These are phyloP conservation scores for Rhizopogon hawkerae DNA, from an alignment of 1,284 basidiomycete species.

Conservation along the genomic window DNA sequence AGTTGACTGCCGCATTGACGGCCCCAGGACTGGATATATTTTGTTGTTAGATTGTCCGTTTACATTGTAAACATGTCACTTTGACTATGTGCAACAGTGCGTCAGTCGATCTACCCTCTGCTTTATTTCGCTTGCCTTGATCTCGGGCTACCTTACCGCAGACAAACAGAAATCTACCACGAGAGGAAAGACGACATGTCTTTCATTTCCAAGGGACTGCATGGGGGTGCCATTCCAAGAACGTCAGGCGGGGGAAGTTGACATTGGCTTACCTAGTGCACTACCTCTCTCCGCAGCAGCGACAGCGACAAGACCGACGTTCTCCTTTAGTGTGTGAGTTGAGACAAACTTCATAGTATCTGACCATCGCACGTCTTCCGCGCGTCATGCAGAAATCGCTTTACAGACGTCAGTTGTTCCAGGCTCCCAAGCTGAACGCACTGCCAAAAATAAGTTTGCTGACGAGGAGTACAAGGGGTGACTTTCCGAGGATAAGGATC, in stretches of 20 bases:
- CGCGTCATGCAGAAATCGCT: constrained; percentile 6
- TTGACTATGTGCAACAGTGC: constrained; percentile 19
- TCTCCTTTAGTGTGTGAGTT: constrained; percentile 42
- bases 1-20: constrained; percentile 63
- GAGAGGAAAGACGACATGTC: too few relatives aligned
- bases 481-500: constrained; percentile 6
- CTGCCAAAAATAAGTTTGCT: constrained; percentile 60
- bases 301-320: constrained; percentile 43
- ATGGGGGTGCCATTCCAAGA: too few relatives aligned
- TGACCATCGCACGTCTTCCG: not conserved
- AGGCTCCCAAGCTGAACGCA: constrained; percentile 39
- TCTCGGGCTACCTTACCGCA: constrained; percentile 49
- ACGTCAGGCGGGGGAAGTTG: too few relatives aligned
- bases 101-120: constrained; percentile 28
- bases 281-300: constrained; percentile 40
- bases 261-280: constrained; percentile 30
- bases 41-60: constrained; percentile 37
- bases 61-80: not conserved
- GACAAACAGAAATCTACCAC: constrained; percentile 27
- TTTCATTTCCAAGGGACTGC: too few relatives aligned
- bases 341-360: not conserved
- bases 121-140: constrained; percentile 48
- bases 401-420: constrained; percentile 58
- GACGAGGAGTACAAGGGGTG: constrained; percentile 58
- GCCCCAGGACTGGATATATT: constrained; percentile 67